phyloP scores from a whole-genome alignment of 2,329 filamentous ascomycete species.

The Lachnellula occidentalis region DNA sequence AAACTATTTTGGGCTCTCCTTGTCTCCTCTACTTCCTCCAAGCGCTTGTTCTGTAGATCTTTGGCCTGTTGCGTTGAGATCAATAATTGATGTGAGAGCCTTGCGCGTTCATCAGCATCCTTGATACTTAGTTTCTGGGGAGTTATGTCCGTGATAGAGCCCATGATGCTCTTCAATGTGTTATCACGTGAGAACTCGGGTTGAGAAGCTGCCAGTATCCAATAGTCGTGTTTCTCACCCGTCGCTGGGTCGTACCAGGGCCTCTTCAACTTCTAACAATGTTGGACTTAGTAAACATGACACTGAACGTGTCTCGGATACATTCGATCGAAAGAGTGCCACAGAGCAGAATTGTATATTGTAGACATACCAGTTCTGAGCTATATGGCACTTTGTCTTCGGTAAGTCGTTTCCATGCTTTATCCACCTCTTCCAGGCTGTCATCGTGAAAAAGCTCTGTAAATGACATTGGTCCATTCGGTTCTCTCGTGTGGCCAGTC shows the following conservation, averaged over 20 bases:
- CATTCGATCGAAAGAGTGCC: neutral
- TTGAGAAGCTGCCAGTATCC: slow-evolving; percentile 70
- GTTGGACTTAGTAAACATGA: neutral
- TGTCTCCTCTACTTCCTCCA: slow-evolving; percentile 73
- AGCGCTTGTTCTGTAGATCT: slow-evolving; percentile 66
- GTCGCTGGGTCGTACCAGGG: slow-evolving; percentile 50
- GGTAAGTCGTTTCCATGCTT: slow-evolving; percentile 58
- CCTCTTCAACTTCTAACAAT: slow-evolving; percentile 50
- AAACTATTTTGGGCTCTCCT: slow-evolving; percentile 68
- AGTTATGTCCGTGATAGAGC: slow-evolving; percentile 77
- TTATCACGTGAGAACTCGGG: slow-evolving; percentile 62
- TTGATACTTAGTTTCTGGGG: slow-evolving; percentile 79
- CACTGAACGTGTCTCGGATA: too few species aligned
- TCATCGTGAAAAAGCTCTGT: slow-evolving; percentile 63
- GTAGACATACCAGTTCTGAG: slow-evolving; percentile 48
- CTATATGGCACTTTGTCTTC: slow-evolving; percentile 58
- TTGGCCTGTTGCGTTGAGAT: slow-evolving; percentile 54
- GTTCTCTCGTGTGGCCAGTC: slow-evolving; percentile 57
- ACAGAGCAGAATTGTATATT: neutral
- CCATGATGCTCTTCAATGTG: slow-evolving; percentile 66
- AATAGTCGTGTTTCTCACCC: slow-evolving; percentile 59
- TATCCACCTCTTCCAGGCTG: slow-evolving; percentile 51
- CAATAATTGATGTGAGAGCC: slow-evolving; percentile 68
- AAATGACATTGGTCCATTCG: slow-evolving; percentile 58
- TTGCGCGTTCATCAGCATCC: slow-evolving; percentile 72